These are phyloP conservation scores for Chaetomium globosum DNA, from an alignment of 2,329 filamentous ascomycete species.

Conservation along the genomic window DNA sequence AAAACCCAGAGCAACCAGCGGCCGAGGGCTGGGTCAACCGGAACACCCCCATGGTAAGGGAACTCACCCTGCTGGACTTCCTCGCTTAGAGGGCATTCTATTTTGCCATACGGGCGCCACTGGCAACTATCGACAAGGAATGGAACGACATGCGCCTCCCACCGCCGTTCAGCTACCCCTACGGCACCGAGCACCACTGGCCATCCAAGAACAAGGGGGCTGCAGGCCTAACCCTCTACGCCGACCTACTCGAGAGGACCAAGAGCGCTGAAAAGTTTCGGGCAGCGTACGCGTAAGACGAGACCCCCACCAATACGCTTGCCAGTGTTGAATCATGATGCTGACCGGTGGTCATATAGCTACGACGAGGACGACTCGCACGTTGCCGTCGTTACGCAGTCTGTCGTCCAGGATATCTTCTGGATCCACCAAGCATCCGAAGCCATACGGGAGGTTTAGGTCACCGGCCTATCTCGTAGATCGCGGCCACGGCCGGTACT, in stretches of 20 bases:
- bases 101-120: background rate
- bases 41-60: background rate
- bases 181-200: slow-evolving; percentile 3
- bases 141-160: background rate
- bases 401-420: background rate
- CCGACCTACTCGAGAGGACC: background rate
- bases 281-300: background rate
- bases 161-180: background rate
- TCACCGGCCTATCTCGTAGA: too few species aligned
- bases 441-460: background rate
- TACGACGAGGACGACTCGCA: slow-evolving; percentile 1
- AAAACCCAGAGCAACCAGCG: background rate
- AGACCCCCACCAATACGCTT: too few species aligned
- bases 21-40: background rate
- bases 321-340: background rate
- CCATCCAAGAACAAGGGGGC: background rate
- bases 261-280: background rate
- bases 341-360: background rate
- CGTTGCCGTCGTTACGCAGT: background rate
- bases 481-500: too few species aligned
- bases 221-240: background rate
- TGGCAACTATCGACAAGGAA: background rate
- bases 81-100: background rate
- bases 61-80: background rate
- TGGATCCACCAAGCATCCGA: background rate